Base-by-base conservation (phyloP, 1,139 yeast genomes). In the Hansenula anomala region DNA sequence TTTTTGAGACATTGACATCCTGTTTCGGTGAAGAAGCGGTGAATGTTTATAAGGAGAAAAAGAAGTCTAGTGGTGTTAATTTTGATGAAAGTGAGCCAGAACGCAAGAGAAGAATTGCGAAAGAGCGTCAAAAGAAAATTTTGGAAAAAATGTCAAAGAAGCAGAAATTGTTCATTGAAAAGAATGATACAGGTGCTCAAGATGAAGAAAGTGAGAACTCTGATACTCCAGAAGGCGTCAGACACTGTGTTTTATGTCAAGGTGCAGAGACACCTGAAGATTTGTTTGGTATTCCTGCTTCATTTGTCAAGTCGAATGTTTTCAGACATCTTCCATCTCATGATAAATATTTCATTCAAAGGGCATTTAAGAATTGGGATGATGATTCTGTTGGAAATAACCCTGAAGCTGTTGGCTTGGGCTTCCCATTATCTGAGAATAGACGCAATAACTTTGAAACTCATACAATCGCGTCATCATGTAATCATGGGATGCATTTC, bases 141-240 rank as follows among this genome's bases (percentile, higher is more conserved):
- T 58, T 92, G 70, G 88, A 82, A 3, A 89, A 81, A 48, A 83
- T 94, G 66, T 76, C 79, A 44, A 79, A 74, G 45, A 95, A 88
- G 52, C 97, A 89, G 55, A 67, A 75, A 12, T 73, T 69, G 56
- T 90, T 90, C 58, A 73, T 83, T 51, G 71, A 75, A 45, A 75
- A 75, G 42, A 66, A 69, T 23, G 53, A 50, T 30, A 68, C 36
- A 8, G 43, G 36, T 2, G 11, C 37, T 15, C 18, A 68, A 39
- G 60, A 75, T 39, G 63, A 64, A 36, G 63, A 59, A 33, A 67
- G 69, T 40, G 58, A 64, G 24, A n/a, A n/a, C n/a, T 24, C 34
- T 4, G 34, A 7, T 32, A 11, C 28, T 12, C 23, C 34, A 15
- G 28, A 39, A 3, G 50, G 47, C 4, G 41, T 36, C n/a, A 58